phyloP scores from a whole-genome alignment of 495 filamentous ascomycete genomes.

The Penicillium manginii region DNA sequence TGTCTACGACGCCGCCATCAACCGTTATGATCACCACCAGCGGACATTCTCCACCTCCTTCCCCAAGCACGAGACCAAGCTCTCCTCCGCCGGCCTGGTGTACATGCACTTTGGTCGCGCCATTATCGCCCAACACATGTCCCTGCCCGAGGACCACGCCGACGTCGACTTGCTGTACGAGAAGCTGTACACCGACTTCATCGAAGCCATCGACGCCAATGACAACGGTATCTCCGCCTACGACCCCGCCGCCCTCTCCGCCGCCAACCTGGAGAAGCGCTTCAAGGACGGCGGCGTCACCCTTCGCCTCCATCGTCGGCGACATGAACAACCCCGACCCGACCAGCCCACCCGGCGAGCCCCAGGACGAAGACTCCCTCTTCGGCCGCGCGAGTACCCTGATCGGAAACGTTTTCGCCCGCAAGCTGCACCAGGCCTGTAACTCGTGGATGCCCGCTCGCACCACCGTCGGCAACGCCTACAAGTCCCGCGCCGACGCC shows the following conservation, averaged over 20 bases:
- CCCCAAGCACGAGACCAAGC: slow-evolving; percentile 78
- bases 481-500: slow-evolving; percentile 60
- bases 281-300: slow-evolving; percentile 83
- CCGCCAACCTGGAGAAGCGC: slow-evolving; percentile 71
- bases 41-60: slow-evolving; percentile 82
- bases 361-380: slow-evolving; percentile 79
- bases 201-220: slow-evolving; percentile 95
- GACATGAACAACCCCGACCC: slow-evolving; percentile 71
- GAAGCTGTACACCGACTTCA: slow-evolving; percentile 90
- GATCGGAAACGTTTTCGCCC: slow-evolving; percentile 83
- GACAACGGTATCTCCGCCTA: slow-evolving; percentile 92
- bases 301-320: slow-evolving; percentile 76
- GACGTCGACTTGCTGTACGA: slow-evolving; percentile 76
- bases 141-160: slow-evolving; percentile 59
- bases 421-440: slow-evolving; percentile 65
- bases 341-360: slow-evolving; percentile 46
- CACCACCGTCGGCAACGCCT: slow-evolving; percentile 72
- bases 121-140: slow-evolving; percentile 74
- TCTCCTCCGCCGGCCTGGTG: slow-evolving; percentile 89
- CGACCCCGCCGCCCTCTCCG: slow-evolving; percentile 63
- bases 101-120: slow-evolving; percentile 91
- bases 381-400: slow-evolving; percentile 76
- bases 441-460: slow-evolving; percentile 83
- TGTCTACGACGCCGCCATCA: slow-evolving; percentile 73
- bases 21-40: slow-evolving; percentile 97